Percentiles rank a stretch among this genome's conserved stretches.
These are phyloP conservation scores for Aspergillus kassunensis DNA, from an alignment of 495 filamentous ascomycete species.

Conservation along the genomic window DNA sequence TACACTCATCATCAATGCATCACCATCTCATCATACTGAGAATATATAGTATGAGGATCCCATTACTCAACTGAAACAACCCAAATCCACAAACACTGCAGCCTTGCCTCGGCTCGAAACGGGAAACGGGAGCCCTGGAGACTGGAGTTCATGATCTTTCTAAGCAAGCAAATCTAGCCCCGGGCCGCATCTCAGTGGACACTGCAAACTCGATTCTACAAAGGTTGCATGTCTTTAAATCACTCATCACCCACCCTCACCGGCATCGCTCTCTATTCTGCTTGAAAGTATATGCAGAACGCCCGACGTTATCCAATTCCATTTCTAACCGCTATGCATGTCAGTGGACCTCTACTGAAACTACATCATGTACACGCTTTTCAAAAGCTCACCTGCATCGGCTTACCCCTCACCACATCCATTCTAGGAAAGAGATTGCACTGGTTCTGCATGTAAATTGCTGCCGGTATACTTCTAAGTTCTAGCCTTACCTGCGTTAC, in stretches of 20 bases:
- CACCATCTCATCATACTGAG: too few species aligned
- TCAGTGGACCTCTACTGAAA: background rate
- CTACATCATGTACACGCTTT: background rate
- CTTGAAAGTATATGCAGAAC: too few species aligned
- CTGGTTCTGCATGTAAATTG: background rate
- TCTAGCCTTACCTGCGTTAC: too few species aligned
- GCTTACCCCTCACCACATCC: background rate
- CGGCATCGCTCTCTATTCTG: too few species aligned
- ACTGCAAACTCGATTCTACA: background rate
- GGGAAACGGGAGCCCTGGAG: too few species aligned
- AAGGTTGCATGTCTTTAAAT: too few species aligned
- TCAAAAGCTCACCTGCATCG: conserved; percentile 3
- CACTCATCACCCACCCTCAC: too few species aligned
- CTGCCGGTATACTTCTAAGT: too few species aligned
- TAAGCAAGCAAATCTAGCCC: conserved; percentile 3
- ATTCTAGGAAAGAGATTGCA: background rate
- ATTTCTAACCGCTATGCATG: conserved; percentile 4
- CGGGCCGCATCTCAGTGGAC: background rate
- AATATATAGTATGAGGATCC: background rate
- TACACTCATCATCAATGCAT: too few species aligned
- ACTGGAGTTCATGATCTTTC: too few species aligned
- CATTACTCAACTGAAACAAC: background rate
- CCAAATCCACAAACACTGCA: background rate
- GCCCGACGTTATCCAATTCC: background rate
- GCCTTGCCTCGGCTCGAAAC: background rate